Conservation (phyloP, 163 green algal genomes). For the Chlamydomonas reinhardtii region DNA sequence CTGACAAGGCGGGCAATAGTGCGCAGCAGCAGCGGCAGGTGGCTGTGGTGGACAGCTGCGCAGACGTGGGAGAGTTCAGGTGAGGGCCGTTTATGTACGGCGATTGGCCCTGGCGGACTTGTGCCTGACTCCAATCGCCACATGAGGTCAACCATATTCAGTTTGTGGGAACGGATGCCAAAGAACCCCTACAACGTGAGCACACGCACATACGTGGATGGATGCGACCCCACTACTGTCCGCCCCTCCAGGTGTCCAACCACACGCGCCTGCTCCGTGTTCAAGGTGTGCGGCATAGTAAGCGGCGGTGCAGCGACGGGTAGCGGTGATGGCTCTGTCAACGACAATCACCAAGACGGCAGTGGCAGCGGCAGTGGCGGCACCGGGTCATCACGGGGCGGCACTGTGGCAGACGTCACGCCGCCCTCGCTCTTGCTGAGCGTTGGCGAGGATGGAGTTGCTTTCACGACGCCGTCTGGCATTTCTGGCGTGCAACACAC, state of each 20-base stretch:
- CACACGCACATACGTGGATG: too few species aligned
- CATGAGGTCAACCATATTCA: too few species aligned
- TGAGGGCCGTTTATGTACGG: too few species aligned
- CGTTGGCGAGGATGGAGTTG: not conserved
- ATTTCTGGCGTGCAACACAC: not conserved
- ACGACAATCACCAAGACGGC: not conserved
- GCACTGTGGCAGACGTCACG: not conserved
- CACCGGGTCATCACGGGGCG: not conserved
- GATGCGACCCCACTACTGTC: too few species aligned
- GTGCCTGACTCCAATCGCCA: too few species aligned
- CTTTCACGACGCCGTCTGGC: not conserved
- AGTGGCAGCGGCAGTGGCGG: too few species aligned
- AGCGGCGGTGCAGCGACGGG: not conserved
- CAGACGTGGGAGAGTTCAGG: not conserved
- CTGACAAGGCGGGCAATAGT: not conserved
- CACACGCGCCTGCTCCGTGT: not conserved
- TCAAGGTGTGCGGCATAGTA: not conserved
- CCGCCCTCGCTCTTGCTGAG: not conserved
- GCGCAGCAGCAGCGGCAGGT: not conserved
- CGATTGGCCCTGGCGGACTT: too few species aligned
- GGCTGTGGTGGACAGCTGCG: conserved; percentile 15
- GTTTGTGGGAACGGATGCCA: too few species aligned
- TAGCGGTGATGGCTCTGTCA: not conserved
- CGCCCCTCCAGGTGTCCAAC: not conserved
- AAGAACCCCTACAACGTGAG: too few species aligned